Conservation (phyloP, 306 rosid genomes). For the Cyamopsis tetragonoloba region DNA sequence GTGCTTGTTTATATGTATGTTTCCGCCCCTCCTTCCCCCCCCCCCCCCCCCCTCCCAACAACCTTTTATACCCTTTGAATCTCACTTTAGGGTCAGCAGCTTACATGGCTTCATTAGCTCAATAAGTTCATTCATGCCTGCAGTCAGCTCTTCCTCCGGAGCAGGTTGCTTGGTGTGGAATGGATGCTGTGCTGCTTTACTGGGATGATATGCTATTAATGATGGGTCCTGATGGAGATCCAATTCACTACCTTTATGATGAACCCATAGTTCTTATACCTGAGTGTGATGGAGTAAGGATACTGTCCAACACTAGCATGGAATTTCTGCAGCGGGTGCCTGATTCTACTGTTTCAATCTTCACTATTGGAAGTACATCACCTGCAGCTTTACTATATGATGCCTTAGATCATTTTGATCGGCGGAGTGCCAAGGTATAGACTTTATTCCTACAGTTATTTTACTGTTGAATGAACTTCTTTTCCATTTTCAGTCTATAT, state of each 20-base stretch:
- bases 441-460: slow-evolving; percentile 13
- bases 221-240: slow-evolving; percentile 97
- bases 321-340: slow-evolving; percentile 96
- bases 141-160: slow-evolving; percentile 95
- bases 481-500: neutral
- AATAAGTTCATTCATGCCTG: slow-evolving; percentile 27
- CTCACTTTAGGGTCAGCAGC: neutral
- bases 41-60: neutral
- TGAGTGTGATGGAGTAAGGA: slow-evolving; percentile 95
- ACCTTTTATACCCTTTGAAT: neutral
- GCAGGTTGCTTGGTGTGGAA: slow-evolving; percentile 95
- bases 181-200: slow-evolving; percentile 92
- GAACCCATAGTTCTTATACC: slow-evolving; percentile 86
- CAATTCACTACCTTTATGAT: slow-evolving; percentile 80
- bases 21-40: neutral
- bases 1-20: neutral
- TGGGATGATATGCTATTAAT: slow-evolving; percentile 96
- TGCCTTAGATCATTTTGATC: slow-evolving; percentile 97
- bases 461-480: neutral
- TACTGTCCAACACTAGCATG: slow-evolving; percentile 80
- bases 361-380: slow-evolving; percentile 92
- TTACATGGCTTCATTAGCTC: slow-evolving; percentile 1
- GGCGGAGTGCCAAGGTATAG: slow-evolving; percentile 93
- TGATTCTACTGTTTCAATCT: slow-evolving; percentile 88
- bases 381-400: slow-evolving; percentile 93